Base-by-base conservation (phyloP, 2,329 filamentous ascomycete species). In the Exophiala aquamarina region DNA sequence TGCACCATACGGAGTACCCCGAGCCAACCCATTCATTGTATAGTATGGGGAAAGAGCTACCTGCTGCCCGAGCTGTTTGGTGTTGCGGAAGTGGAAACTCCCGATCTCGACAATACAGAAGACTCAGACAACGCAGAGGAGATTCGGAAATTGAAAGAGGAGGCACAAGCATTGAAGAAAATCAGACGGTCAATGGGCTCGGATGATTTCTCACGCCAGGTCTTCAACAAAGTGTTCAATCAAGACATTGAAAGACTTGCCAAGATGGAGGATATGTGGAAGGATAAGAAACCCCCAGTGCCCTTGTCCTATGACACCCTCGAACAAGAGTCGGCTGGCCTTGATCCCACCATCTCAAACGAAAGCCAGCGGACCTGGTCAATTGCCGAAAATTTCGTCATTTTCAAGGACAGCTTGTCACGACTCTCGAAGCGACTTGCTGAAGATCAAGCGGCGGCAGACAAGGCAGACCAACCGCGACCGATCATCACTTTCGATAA, bases 41-140 rank as follows among this genome's bases (percentile, higher is more conserved):
- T 98, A 52, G 92, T 98, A 2, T 98, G 93, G 93, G 92, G 82
- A 15, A 98, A 97, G 71, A 95, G 90, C 66, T 98, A 97, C 66
- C 77, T 98, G 7, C 80, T 98, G 51, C 93, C 89, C 76, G 93
- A 98, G 67, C 83, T 98, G 6, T 98, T 96, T 59, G 93, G 93
- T 14, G 82, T 83, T 3, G 94, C 89, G 59, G 92, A 97, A 67
- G 89, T 96, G 51, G 86, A 92, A 54, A 79, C 86, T 1, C 78
- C 83, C 1, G 81, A 85, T 31, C 80, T 97, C 52, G 91, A 96
- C 62, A 81, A 87, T 57, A 85, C 87, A 1, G 81, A 86, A 57
- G 86, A 94, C 63, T 77, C 81, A 5, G 89, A 95, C 40, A 95
- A 97, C 66, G 82, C 85, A 4, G 74, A 85, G 41, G 93, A 98